Conservation (phyloP, 2,329 filamentous ascomycete species). For the Aureobasidium melanogenum region DNA sequence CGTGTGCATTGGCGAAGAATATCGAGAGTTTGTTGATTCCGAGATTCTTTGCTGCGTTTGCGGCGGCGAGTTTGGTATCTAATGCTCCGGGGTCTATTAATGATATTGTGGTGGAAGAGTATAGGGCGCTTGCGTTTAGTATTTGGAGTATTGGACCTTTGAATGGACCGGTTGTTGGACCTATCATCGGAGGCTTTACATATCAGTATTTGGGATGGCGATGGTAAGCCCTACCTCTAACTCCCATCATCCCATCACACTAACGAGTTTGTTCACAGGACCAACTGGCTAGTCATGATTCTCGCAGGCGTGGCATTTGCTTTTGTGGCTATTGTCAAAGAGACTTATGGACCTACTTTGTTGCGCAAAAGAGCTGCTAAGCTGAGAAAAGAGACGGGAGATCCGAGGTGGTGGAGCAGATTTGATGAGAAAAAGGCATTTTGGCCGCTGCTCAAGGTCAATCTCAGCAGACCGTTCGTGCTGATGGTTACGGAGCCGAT, state of each 20-base stretch:
- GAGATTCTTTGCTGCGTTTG: conserved; percentile 66
- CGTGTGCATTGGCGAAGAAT: conserved; percentile 60
- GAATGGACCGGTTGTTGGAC: conserved; percentile 58
- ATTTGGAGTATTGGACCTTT: conserved; percentile 78
- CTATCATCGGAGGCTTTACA: conserved; percentile 73
- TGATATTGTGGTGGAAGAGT: conserved; percentile 73
- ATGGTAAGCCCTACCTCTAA: conserved; percentile 57
- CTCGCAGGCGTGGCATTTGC: conserved; percentile 54
- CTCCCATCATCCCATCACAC: too few species aligned
- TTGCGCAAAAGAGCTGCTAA: conserved; percentile 57
- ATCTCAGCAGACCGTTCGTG: conserved; percentile 67
- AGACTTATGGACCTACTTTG: conserved; percentile 69
- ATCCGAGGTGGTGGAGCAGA: conserved; percentile 66
- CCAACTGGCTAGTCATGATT: conserved; percentile 52
- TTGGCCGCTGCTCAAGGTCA: conserved; percentile 60
- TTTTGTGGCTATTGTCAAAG: conserved; percentile 53
- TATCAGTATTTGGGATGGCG: conserved; percentile 74
- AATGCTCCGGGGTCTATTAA: conserved; percentile 77
- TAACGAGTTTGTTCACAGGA: conserved; percentile 5
- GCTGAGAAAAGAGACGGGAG: conserved; percentile 58
- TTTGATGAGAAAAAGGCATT: conserved; percentile 66
- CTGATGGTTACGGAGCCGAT: conserved; percentile 78
- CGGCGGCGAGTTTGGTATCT: conserved; percentile 70
- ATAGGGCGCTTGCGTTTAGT: conserved; percentile 72
- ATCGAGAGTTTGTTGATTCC: conserved; percentile 60